Percentiles rank a stretch among this genome's conserved stretches.
These are phyloP conservation scores for Rubroboletus satanas DNA, from an alignment of 768 basidiomycete species.

Conservation along the genomic window DNA sequence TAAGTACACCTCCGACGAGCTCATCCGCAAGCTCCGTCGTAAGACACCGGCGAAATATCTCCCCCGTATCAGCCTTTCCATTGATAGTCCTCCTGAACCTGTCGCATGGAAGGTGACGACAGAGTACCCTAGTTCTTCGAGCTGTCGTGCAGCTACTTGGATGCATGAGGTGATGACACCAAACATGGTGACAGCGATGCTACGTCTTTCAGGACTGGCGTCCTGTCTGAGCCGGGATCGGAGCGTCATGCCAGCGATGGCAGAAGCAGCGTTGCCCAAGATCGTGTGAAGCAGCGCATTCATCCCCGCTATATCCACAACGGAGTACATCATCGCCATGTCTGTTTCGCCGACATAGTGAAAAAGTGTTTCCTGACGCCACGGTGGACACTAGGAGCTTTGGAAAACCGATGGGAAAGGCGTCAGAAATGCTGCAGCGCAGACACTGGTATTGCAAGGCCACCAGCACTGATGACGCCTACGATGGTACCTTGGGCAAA, in stretches of 20 bases:
- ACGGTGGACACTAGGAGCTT: slow-evolving; percentile 32
- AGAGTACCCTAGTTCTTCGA: slow-evolving; percentile 24
- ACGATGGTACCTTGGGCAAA: slow-evolving; percentile 8
- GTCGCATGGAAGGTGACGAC: slow-evolving; percentile 27
- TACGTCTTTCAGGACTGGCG: not conserved
- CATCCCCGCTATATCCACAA: slow-evolving; percentile 29
- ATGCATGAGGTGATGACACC: slow-evolving; percentile 25
- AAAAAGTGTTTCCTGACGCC: slow-evolving; percentile 22
- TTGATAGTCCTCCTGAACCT: slow-evolving; percentile 28
- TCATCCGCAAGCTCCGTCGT: slow-evolving; percentile 35
- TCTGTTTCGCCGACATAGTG: slow-evolving; percentile 32
- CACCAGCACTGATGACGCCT: slow-evolving; percentile 23
- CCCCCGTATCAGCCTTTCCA: slow-evolving; percentile 29
- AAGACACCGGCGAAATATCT: slow-evolving; percentile 25
- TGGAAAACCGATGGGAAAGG: slow-evolving; percentile 28
- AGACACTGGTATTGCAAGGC: slow-evolving; percentile 26
- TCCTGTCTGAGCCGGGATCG: not conserved
- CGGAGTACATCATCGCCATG: slow-evolving; percentile 32
- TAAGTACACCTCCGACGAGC: slow-evolving; percentile 28
- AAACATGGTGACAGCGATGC: slow-evolving; percentile 28
- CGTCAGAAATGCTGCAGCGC: slow-evolving; percentile 19
- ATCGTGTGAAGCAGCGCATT: slow-evolving; percentile 23
- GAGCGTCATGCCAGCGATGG: slow-evolving; percentile 27
- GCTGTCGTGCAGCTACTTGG: slow-evolving; percentile 15
- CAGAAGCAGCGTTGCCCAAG: slow-evolving; percentile 27